A percentile compares a stretch with the other conserved stretches of the same genome.
Conservation (phyloP, 2,329 filamentous ascomycete species). For the Alternaria tenuissima region DNA sequence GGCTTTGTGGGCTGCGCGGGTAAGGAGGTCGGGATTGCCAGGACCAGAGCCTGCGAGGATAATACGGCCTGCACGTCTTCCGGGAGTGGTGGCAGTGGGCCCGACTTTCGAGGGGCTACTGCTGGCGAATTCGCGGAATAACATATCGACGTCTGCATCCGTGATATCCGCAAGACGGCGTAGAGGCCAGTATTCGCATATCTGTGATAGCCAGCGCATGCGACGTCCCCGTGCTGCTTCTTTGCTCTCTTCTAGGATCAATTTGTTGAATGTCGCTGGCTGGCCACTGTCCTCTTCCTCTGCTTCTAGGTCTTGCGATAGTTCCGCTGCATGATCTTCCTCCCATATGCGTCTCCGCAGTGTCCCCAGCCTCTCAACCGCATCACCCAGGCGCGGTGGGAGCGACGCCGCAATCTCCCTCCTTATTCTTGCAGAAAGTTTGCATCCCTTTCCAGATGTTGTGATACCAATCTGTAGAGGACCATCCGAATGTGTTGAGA, state of each 20-base stretch:
- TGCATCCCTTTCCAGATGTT: slow-evolving; percentile 93
- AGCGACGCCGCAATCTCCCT: slow-evolving; percentile 85
- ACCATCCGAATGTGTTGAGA: slow-evolving; percentile 88
- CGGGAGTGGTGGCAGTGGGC: slow-evolving; percentile 27
- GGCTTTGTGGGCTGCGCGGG: slow-evolving; percentile 79
- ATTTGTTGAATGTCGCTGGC: slow-evolving; percentile 80
- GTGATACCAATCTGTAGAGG: slow-evolving; percentile 95
- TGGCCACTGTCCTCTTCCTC: slow-evolving; percentile 75
- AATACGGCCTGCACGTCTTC: slow-evolving; percentile 68
- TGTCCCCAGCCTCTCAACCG: slow-evolving; percentile 78
- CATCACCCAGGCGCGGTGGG: slow-evolving; percentile 76
- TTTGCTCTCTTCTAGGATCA: slow-evolving; percentile 77
- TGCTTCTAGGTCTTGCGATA: slow-evolving; percentile 55
- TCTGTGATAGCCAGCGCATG: slow-evolving; percentile 92
- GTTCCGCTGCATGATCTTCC: slow-evolving; percentile 60
- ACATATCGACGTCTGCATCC: slow-evolving; percentile 77
- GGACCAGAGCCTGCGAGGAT: slow-evolving; percentile 92
- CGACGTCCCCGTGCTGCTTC: slow-evolving; percentile 79
- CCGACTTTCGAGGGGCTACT: slow-evolving; percentile 47
- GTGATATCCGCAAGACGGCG: slow-evolving; percentile 79
- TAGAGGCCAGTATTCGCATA: slow-evolving; percentile 98
- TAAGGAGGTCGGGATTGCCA: slow-evolving; percentile 90
- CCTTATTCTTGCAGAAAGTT: slow-evolving; percentile 86
- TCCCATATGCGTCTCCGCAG: slow-evolving; percentile 53
- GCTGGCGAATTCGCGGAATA: slow-evolving; percentile 75